Base-by-base conservation (phyloP, 1,284 basidiomycete species). In the Cryptococcus sp. region DNA sequence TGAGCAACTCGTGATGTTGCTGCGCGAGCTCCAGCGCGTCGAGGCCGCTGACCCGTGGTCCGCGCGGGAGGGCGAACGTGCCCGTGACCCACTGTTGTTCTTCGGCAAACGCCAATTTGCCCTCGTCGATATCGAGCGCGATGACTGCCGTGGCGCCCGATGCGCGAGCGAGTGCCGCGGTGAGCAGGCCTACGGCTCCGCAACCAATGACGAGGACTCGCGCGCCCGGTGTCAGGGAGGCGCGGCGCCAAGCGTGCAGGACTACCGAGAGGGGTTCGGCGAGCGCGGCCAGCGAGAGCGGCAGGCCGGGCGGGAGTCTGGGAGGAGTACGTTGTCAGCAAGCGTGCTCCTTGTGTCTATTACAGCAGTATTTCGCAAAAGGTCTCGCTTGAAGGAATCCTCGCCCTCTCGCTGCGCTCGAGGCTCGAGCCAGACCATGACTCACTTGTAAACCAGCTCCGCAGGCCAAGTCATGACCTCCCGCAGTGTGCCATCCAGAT, bases 241-340 rank as follows among this genome's bases (percentile, higher is more conserved):
- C 86, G 40, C 91, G 85, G 52, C 86, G 83, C 40, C 86, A 83
- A 22, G 91, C 91, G 76, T 95, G 91, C 54, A 95, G 82, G 66
- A 94, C 84, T 61, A 94, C 93, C 41, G 88, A 89, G 57, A 97
- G 86, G 17, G 93, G 93, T 75, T 97, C 93, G 23, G 92, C 90
- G 58, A 96, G 83, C 3, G 93, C 88, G 15, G 89, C 93, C 67
- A 86, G 85, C 58, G 91, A 87, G 68, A 87, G 88, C 30, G 86
- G 83, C 69, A 89, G 86, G 61, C 78, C 81, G 64, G 90, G 85
- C 5, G 93, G 91, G 27, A 97, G 82, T 59, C 90, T 93, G 16
- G 30, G 4, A 2, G 13, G 13, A 35, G 30, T 10, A 35, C 8
- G 7, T 8, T 35, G 30, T 35, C 30, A 35, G 30, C 27, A 30